Conservation (phyloP, 495 filamentous ascomycete species). For the Penicillium soppii region DNA sequence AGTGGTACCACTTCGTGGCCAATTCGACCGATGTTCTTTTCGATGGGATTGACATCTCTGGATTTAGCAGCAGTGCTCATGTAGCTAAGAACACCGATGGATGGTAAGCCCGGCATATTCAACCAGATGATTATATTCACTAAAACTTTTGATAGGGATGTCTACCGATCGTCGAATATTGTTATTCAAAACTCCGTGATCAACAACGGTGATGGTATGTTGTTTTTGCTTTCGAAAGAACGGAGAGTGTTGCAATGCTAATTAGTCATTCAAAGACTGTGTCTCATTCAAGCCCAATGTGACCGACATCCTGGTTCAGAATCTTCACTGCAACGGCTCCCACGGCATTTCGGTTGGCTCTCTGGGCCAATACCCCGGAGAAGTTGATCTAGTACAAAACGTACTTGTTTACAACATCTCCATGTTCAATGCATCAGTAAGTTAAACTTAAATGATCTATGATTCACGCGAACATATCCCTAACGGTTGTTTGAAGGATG, state of each 20-base stretch:
- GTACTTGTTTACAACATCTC: slow-evolving; percentile 64
- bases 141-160: slow-evolving; percentile 42
- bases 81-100: slow-evolving; percentile 68
- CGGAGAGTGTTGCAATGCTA: no score
- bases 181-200: slow-evolving; percentile 69
- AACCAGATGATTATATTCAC: background rate
- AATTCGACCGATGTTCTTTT: slow-evolving; percentile 67
- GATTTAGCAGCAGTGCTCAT: slow-evolving; percentile 49
- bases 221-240: no score
- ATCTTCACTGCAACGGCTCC: slow-evolving; percentile 67
- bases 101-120: slow-evolving; percentile 42
- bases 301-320: slow-evolving; percentile 71
- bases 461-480: background rate
- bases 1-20: slow-evolving; percentile 68
- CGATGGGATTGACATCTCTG: slow-evolving; percentile 63
- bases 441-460: slow-evolving; percentile 3
- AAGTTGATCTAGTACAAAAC: slow-evolving; percentile 65
- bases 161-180: slow-evolving; percentile 60
- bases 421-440: slow-evolving; percentile 60
- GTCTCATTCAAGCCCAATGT: slow-evolving; percentile 79
- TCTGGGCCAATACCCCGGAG: slow-evolving; percentile 63
- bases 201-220: slow-evolving; percentile 64
- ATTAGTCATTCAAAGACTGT: slow-evolving; percentile 45
- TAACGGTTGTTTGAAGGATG: slow-evolving; percentile 37
- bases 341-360: slow-evolving; percentile 73